phyloP scores from a whole-genome alignment of 164 flowering plant species.

The Magnolia changhungtana region DNA sequence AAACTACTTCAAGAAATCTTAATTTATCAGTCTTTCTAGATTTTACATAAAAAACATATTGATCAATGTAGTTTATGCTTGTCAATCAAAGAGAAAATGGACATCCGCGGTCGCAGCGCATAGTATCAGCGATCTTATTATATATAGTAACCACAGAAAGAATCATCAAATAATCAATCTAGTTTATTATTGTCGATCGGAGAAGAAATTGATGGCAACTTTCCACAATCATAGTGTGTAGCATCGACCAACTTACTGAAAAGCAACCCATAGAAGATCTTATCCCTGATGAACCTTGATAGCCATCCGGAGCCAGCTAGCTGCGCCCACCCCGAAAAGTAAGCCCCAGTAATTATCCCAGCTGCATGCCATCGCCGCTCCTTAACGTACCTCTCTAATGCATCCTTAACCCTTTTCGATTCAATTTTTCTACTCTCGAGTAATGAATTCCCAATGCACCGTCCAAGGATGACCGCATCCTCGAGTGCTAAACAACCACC shows the following conservation, averaged over 20 bases:
- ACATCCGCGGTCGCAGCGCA: slow-evolving; percentile 9
- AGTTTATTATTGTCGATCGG: background rate
- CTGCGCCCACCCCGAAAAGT: slow-evolving; percentile 12
- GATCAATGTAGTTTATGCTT: no score
- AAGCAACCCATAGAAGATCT: slow-evolving; percentile 5
- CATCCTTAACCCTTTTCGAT: background rate
- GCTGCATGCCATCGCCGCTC: slow-evolving; percentile 19
- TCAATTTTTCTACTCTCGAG: slow-evolving; percentile 2
- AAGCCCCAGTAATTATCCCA: slow-evolving; percentile 13
- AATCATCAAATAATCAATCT: no score
- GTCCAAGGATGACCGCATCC: slow-evolving; percentile 38
- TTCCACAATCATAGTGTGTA: slow-evolving; percentile 11
- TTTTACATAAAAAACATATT: no score
- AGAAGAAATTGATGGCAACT: slow-evolving; percentile 7
- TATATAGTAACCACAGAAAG: no score
- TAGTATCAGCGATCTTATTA: no score
- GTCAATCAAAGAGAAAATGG: no score
- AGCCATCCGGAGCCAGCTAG: slow-evolving; percentile 3
- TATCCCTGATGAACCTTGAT: slow-evolving; percentile 1
- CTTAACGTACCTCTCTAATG: slow-evolving; percentile 11
- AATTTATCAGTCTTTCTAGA: no score
- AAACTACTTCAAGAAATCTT: no score
- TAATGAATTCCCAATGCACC: slow-evolving; percentile 27
- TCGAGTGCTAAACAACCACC: slow-evolving; percentile 44
- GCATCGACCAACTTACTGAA: background rate